These are phyloP conservation scores for Arachnopeziza araneosa DNA, from an alignment of 2,329 filamentous ascomycete species.

Conservation along the genomic window DNA sequence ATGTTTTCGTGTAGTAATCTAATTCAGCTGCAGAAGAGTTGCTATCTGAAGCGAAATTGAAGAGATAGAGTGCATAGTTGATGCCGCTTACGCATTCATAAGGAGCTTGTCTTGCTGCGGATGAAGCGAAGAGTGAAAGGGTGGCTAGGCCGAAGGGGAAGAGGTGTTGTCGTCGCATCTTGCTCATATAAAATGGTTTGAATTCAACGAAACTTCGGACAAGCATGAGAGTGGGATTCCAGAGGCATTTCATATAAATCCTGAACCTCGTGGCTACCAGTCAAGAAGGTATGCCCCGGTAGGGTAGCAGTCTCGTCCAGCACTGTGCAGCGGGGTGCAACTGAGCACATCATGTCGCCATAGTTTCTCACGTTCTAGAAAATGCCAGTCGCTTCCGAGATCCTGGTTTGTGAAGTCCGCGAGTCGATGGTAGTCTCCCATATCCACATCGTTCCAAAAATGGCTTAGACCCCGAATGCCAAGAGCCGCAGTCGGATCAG, in stretches of 20 bases:
- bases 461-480: not conserved
- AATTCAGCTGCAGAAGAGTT: not conserved
- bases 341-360: not conserved
- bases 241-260: not conserved
- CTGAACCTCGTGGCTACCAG: not conserved
- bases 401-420: not conserved
- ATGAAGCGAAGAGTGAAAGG: not conserved
- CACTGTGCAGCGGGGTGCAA: not conserved
- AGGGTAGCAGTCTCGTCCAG: not conserved
- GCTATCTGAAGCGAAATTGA: not conserved
- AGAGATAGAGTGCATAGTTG: not conserved
- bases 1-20: not conserved
- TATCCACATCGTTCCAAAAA: not conserved
- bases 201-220: not conserved
- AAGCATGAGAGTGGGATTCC: not conserved
- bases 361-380: not conserved
- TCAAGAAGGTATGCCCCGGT: not conserved
- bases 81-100: not conserved
- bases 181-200: not conserved
- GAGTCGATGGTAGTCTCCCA: not conserved
- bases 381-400: not conserved
- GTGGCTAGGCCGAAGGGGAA: not conserved
- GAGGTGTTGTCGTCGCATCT: not conserved
- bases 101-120: not conserved
- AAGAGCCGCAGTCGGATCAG: not conserved